These are phyloP conservation scores for Globisporangium solare DNA, from an alignment of 352 stramenopile genomes.

Conservation along the genomic window DNA sequence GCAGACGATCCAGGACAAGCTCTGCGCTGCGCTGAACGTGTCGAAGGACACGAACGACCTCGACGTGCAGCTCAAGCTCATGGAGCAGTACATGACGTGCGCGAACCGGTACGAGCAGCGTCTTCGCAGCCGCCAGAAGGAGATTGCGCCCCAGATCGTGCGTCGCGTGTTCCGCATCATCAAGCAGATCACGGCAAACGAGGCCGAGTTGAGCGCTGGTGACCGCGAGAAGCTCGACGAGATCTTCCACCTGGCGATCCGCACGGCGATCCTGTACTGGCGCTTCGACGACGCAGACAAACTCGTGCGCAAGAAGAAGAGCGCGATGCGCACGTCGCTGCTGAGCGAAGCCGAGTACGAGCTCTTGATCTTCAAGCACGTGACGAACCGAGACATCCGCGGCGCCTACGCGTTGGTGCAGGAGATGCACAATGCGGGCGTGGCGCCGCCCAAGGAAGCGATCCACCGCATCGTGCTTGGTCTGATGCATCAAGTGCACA, in stretches of 20 bases:
- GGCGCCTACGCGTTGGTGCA: slow-evolving; percentile 60
- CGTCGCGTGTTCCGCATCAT: slow-evolving; percentile 55
- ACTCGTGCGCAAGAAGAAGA: slow-evolving; percentile 50
- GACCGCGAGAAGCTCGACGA: slow-evolving; percentile 34
- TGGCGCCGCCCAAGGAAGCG: slow-evolving; percentile 53
- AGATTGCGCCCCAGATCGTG: slow-evolving; percentile 59
- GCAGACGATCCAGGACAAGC: slow-evolving; percentile 37
- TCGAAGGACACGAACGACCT: slow-evolving; percentile 38
- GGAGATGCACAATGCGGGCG: slow-evolving; percentile 77
- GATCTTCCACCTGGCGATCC: slow-evolving; percentile 56
- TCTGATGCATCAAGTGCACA: slow-evolving; percentile 38
- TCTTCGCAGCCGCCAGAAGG: slow-evolving; percentile 40
- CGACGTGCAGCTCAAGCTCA: slow-evolving; percentile 50
- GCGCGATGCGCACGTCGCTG: slow-evolving; percentile 21
- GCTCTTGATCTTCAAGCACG: slow-evolving; percentile 60
- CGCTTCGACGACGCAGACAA: slow-evolving; percentile 45
- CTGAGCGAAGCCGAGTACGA: slow-evolving; percentile 53
- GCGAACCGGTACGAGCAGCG: slow-evolving; percentile 53
- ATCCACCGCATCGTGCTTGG: slow-evolving; percentile 72
- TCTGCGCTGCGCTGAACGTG: slow-evolving; percentile 21
- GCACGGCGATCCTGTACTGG: slow-evolving; percentile 56
- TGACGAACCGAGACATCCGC: slow-evolving; percentile 39
- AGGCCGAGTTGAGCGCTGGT: slow-evolving; percentile 10
- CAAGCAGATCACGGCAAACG: slow-evolving; percentile 27
- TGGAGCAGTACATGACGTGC: slow-evolving; percentile 78